Base-by-base conservation (phyloP, 306 rosid species). In the Sphenostylis stenocarpa region DNA sequence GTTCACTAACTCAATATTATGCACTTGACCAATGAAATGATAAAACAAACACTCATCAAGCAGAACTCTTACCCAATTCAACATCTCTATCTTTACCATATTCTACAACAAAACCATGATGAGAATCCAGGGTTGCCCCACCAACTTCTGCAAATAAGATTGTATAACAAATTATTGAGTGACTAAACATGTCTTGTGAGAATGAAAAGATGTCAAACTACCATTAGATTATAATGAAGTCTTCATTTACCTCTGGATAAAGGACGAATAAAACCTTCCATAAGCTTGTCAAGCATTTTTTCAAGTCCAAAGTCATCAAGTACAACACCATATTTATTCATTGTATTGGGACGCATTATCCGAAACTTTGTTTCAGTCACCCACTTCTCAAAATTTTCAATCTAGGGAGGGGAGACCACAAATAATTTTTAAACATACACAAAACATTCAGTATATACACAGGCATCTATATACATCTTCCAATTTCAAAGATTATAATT, bases 291-390 rank as follows among this genome's bases (percentile, higher is more conserved):
- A 78, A 95, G 99, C 97, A 91, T 95, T 26, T 89, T 70, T 67
- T 93, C 97, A 11, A 95, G 80, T 34, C 99, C 99, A 89, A 95
- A 95, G 69, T 95, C 99, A 84, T 95, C 99, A 51, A 95, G 97
- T 68, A 95, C 99, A 24, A 89, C 96, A 53, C 99, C 99, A 72
- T 78, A 88, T 70, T 80, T 89, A 78, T 95, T 95, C 99, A 95
- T 89, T 53, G 92, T 90, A 76, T 95, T 95, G 69, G 99, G 97
- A 60, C 99, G 94, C 99, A 92, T 95, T 84, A 92, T 92, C 81
- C 86, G 90, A 45, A 86, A 83, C 62, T 89, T 92, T 19, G 94
- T 70, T 70, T 90, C 96, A 51, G 84, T 79, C 77, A 88, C 99
- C 97, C 97, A 95, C 79, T 86, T 87, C 77, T 92, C 94, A 78